A percentile compares a stretch with the other conserved stretches of the same genome.
Evolutionary conservation across 805 yeast species (phyloP).

Genomic region (Cyberlindnera sargentensis): DNA sequence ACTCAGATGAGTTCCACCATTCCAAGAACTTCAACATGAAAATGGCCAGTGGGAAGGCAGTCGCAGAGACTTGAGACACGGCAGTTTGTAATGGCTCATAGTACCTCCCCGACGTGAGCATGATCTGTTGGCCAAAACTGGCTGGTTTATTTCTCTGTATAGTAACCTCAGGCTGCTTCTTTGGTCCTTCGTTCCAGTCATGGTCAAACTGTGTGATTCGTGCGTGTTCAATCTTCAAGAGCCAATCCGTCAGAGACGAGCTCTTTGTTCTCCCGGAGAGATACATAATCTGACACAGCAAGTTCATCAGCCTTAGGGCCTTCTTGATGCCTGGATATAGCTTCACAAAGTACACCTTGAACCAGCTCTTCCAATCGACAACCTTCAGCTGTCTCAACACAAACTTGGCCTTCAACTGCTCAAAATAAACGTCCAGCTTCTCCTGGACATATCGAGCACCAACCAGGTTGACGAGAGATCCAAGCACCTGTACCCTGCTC

Average conservation of each 20-base stretch:
- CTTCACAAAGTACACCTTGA: conserved; percentile 40
- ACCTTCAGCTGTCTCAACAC: conserved; percentile 39
- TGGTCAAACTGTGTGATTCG: conserved; percentile 25
- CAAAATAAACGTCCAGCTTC: conserved; percentile 59
- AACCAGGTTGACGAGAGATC: conserved; percentile 52
- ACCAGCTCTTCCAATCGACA: conserved; percentile 12
- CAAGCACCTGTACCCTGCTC: conserved; percentile 42
- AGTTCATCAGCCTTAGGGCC: conserved; percentile 37
- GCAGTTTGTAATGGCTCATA: conserved; percentile 13
- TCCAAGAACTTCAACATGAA: conserved; percentile 78
- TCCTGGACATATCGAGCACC: conserved; percentile 63
- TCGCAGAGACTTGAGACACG: conserved; percentile 18
- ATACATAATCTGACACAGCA: conserved; percentile 55
- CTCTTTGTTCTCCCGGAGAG: conserved; percentile 61
- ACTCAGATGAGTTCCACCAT: conserved; percentile 86
- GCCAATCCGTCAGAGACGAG: conserved; percentile 52
- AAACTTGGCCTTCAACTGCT: conserved; percentile 52
- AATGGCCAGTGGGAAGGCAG: conserved; percentile 73
- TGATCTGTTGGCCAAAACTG: conserved; percentile 20
- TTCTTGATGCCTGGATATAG: conserved; percentile 56
- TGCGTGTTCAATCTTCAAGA: conserved; percentile 59
- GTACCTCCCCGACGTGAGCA: conserved; percentile 5
- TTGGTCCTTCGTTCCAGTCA: conserved; percentile 15
- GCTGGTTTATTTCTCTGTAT: conserved; percentile 17
- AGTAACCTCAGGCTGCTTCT: not conserved